phyloP scores from a whole-genome alignment of 441 rosid genomes.

The Raphanus hybrid region DNA sequence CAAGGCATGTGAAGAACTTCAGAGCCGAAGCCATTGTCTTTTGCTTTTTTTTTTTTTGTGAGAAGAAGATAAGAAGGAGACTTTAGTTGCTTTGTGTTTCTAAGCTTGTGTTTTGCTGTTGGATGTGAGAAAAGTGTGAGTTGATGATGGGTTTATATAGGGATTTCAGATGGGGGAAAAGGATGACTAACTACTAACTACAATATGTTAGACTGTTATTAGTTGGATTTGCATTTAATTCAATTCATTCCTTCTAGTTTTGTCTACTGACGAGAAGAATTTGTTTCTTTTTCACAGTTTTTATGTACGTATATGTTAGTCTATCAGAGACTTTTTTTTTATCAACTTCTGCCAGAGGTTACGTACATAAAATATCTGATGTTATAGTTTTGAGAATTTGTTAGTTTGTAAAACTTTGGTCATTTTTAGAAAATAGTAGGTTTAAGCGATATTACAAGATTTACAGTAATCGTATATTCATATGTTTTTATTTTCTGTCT shows the following conservation, averaged over 20 bases:
- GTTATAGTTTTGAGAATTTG: too few species aligned
- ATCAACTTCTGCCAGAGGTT: too few species aligned
- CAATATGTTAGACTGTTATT: background rate
- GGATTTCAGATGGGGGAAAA: too few species aligned
- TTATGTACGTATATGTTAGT: background rate
- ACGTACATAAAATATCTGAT: background rate
- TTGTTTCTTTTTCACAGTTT: background rate
- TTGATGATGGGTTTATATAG: background rate
- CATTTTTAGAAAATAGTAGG: background rate
- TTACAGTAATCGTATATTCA: background rate
- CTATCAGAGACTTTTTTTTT: too few species aligned
- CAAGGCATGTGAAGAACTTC: background rate
- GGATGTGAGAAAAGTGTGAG: background rate
- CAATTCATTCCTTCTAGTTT: background rate
- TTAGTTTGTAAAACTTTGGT: background rate
- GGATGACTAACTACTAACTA: background rate
- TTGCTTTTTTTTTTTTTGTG: background rate
- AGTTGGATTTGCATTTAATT: background rate
- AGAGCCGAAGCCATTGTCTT: conserved; percentile 1
- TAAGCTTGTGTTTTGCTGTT: background rate
- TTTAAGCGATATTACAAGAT: background rate
- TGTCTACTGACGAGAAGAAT: background rate
- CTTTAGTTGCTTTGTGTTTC: background rate
- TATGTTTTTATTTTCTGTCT: too few species aligned
- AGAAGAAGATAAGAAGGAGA: background rate